Evolutionary conservation across 192 early-diverging fungal species (phyloP), one percentile per base, ranked within the genome.

Genomic region (Thamnidium elegans): DNA sequence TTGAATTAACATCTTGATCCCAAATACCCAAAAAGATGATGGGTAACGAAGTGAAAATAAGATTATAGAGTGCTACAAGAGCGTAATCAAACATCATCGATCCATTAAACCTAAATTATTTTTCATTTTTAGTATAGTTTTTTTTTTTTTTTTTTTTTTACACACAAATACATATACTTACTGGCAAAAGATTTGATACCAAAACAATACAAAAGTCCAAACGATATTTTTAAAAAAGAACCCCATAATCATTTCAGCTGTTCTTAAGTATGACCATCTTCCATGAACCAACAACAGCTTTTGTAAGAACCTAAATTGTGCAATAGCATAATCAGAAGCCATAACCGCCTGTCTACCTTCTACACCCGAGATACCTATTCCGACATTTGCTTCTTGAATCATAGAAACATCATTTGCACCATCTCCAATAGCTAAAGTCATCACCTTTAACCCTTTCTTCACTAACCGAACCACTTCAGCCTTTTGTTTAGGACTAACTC

Each of bases 381-480:
- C 96, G 7, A 98, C 82, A 73, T 98, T 89, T 23, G 96, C 94
- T 39, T 92, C 95, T 77, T 99, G 97, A 65, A 99, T 99, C 97
- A 99, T 99, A 39, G 86, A 88, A 23, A 99, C 94, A 72, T 99
- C 97, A 73, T 99, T 99, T n/a, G 94, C 97, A 26, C 94, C 91
- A 78, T 99, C 97, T 23, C 97, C 97, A 52, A 99, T 95, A 4
- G 95, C 90, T 52, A 99, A 66, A 19, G 92, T 93, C 86, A 97
- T 86, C 7, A 89, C 90, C 30, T 92, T 88, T 32, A 94, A 77
- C 19, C 88, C 84, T 8, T 86, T 77, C 67, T 94, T 94, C 45
- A 97, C 94, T 69, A 96, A 68, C 14, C 79, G 74, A 21, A 99
- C 97, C 0, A 99, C 93, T 71, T 94, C 74, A 2, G 95, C 94